phyloP scores from a whole-genome alignment of 495 filamentous ascomycete genomes.

The Daldinia caldariorum region DNA sequence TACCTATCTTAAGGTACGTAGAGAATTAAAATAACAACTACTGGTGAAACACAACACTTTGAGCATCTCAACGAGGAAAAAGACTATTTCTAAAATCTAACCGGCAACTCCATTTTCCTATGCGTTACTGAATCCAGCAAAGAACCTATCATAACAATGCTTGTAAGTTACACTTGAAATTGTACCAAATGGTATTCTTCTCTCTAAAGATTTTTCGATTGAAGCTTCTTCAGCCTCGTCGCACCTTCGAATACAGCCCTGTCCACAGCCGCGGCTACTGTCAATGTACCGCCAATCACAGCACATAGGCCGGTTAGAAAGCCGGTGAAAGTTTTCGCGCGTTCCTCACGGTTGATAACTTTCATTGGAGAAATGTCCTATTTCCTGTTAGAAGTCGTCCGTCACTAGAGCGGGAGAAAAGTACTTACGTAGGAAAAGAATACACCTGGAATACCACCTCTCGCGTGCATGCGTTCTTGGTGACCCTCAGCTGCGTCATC shows the following conservation, averaged over 20 bases:
- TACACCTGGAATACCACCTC: slow-evolving; percentile 93
- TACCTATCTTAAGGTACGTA: background rate
- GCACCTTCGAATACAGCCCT: slow-evolving; percentile 90
- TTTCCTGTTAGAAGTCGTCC: slow-evolving; percentile 10
- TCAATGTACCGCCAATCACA: slow-evolving; percentile 92
- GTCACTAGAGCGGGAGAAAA: background rate
- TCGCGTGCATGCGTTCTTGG: slow-evolving; percentile 85
- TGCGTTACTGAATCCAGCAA: slow-evolving; percentile 22
- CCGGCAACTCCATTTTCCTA: slow-evolving; percentile 38
- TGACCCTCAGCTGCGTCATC: slow-evolving; percentile 85
- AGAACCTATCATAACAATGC: slow-evolving; percentile 14
- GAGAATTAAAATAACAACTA: background rate
- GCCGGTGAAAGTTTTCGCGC: slow-evolving; percentile 83
- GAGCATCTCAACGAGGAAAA: background rate
- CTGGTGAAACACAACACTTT: background rate
- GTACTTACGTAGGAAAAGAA: slow-evolving; percentile 92
- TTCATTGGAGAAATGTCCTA: slow-evolving; percentile 99
- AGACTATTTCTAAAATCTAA: slow-evolving; percentile 19
- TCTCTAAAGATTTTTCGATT: slow-evolving; percentile 61
- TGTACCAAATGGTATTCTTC: background rate
- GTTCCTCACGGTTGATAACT: slow-evolving; percentile 94
- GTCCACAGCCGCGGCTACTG: slow-evolving; percentile 93
- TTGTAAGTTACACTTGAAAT: slow-evolving; percentile 28
- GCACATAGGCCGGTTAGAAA: slow-evolving; percentile 96
- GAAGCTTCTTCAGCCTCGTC: slow-evolving; percentile 85